Percentiles rank a stretch among this genome's conserved stretches.
These are phyloP conservation scores for Odonthalia washingtoniensis DNA, from an alignment of 31 red algal genomes.

Conservation along the genomic window DNA sequence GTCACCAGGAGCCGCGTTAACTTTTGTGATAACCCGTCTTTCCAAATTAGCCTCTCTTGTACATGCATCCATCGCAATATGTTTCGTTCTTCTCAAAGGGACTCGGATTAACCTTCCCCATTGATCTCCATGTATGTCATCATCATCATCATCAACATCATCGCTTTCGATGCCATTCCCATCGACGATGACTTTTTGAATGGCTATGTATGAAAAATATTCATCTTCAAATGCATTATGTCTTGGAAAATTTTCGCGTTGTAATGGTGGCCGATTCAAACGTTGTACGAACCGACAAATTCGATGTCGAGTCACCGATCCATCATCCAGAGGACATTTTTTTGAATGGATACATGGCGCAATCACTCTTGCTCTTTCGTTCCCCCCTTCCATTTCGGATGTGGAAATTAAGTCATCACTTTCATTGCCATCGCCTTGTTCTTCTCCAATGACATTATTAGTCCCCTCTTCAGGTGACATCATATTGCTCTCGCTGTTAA, in stretches of 20 bases:
- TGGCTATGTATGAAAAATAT: conserved; percentile 66
- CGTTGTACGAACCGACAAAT: conserved; percentile 70
- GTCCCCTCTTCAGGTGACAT: background rate
- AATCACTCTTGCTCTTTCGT: conserved; percentile 38
- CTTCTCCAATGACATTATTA: background rate
- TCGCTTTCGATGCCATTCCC: background rate
- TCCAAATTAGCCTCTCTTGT: conserved; percentile 57
- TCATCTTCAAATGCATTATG: conserved; percentile 63
- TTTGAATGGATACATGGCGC: conserved; percentile 74
- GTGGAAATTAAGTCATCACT: too few species aligned
- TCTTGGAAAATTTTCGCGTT: conserved; percentile 36
- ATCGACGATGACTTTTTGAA: conserved; percentile 49
- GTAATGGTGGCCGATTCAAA: conserved; percentile 59
- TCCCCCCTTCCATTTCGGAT: too few species aligned
- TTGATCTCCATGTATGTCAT: conserved; percentile 2
- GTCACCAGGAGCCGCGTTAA: conserved; percentile 35
- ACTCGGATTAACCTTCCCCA: conserved; percentile 68
- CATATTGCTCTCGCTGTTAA: background rate
- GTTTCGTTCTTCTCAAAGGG: conserved; percentile 47
- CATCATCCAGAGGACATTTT: conserved; percentile 57
- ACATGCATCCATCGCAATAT: conserved; percentile 63
- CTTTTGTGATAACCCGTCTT: conserved; percentile 56
- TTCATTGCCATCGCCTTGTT: background rate
- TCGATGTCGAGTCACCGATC: conserved; percentile 54
- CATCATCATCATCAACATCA: background rate